These are phyloP conservation scores for Cudoniella acicularis DNA, from an alignment of 495 filamentous ascomycete genomes.

Conservation along the genomic window DNA sequence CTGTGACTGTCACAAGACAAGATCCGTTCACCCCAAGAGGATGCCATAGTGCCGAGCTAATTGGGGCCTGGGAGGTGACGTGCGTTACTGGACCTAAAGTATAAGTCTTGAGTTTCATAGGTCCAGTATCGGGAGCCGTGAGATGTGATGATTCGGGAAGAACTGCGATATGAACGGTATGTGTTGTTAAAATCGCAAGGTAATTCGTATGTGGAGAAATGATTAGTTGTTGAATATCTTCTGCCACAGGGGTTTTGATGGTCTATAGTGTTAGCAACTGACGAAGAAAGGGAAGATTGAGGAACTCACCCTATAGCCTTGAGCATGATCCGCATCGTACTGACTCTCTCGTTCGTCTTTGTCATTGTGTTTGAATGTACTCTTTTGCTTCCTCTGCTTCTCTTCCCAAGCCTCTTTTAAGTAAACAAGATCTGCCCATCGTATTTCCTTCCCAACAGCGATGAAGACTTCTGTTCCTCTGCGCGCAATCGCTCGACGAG, in stretches of 20 bases:
- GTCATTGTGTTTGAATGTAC: background rate
- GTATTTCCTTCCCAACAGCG: constrained; percentile 77
- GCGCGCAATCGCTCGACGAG: constrained; percentile 65
- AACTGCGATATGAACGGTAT: constrained; percentile 78
- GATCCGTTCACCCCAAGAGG: constrained; percentile 70
- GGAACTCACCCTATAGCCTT: constrained; percentile 46
- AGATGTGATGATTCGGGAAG: constrained; percentile 75
- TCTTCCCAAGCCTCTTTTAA: constrained; percentile 67
- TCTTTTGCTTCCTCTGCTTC: constrained; percentile 38
- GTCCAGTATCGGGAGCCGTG: constrained; percentile 53
- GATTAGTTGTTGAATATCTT: constrained; percentile 74
- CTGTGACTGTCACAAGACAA: constrained; percentile 77
- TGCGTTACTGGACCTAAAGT: constrained; percentile 86
- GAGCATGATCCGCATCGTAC: constrained; percentile 25
- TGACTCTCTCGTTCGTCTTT: constrained; percentile 18
- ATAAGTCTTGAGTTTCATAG: constrained; percentile 74
- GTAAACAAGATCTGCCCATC: constrained; percentile 75
- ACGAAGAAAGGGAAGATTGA: constrained; percentile 5
- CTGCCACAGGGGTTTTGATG: constrained; percentile 66
- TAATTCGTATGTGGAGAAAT: constrained; percentile 76
- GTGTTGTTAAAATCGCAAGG: constrained; percentile 75
- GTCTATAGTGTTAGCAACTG: constrained; percentile 42
- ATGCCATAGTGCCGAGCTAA: constrained; percentile 82
- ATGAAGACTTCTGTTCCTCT: constrained; percentile 79
- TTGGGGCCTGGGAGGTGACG: constrained; percentile 72